phyloP scores from a whole-genome alignment of 2,329 filamentous ascomycete genomes.

The Penicillium sp. region DNA sequence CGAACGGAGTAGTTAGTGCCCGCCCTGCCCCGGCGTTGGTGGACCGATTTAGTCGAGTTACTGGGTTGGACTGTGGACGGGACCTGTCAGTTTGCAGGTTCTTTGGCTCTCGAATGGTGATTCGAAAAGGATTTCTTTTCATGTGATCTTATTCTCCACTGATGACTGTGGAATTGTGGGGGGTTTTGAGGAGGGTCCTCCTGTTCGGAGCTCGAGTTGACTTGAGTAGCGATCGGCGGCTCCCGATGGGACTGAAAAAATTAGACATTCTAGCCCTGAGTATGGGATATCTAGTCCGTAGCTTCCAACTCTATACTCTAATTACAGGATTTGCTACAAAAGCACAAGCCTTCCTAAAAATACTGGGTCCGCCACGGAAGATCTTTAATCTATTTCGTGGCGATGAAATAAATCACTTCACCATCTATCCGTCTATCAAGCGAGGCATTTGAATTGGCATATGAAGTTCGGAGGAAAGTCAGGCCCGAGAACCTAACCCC shows the following conservation, averaged over 20 bases:
- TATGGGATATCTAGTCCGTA: neutral
- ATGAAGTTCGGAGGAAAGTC: neutral
- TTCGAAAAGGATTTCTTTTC: neutral
- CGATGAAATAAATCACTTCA: neutral
- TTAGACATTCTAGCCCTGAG: neutral
- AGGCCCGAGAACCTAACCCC: neutral
- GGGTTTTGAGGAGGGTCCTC: neutral
- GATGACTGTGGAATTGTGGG: neutral
- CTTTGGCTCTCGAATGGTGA: no score
- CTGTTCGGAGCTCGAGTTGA: slow-evolving; percentile 10
- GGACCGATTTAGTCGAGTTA: neutral
- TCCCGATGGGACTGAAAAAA: neutral
- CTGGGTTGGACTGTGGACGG: neutral
- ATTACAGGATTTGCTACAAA: neutral
- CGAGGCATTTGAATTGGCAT: neutral
- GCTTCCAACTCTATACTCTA: neutral
- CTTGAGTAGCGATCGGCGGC: slow-evolving; percentile 18
- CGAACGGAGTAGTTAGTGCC: neutral
- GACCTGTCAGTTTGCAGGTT: slow-evolving; percentile 3
- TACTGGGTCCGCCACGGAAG: neutral
- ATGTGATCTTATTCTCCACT: neutral
- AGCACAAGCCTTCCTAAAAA: no score
- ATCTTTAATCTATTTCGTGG: slow-evolving; percentile 1
- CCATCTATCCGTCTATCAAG: neutral
- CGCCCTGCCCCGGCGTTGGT: neutral